Percentiles rank a stretch among this genome's conserved stretches.
Conservation (phyloP, 1,284 basidiomycete species). For the Mycosarcoma mackinlayi region DNA sequence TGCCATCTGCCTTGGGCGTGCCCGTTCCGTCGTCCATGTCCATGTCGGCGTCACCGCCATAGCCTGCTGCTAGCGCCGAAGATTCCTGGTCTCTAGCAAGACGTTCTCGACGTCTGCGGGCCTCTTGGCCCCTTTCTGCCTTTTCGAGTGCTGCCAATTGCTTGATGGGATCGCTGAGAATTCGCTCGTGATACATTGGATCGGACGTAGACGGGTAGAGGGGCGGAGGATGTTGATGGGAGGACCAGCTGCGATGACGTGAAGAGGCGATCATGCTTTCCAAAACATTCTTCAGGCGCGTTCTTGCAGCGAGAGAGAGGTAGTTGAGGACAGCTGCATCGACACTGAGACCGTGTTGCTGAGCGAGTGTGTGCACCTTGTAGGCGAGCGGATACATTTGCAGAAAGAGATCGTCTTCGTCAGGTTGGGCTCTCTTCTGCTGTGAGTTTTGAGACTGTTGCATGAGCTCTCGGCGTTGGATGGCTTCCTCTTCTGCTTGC, state of each 20-base stretch:
- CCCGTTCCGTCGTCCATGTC: conserved; percentile 41
- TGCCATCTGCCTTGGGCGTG: conserved; percentile 29
- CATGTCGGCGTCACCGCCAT: conserved; percentile 28
- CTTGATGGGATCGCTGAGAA: conserved; percentile 55
- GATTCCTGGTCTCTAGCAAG: conserved; percentile 60
- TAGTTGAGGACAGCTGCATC: conserved; percentile 65
- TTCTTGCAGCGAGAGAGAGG: conserved; percentile 61
- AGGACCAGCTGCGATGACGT: conserved; percentile 64
- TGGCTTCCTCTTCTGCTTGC: conserved; percentile 63
- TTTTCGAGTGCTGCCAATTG: conserved; percentile 66
- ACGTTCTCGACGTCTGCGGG: conserved; percentile 51
- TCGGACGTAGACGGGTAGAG: conserved; percentile 32
- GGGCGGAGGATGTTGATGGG: conserved; percentile 61
- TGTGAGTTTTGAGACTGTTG: conserved; percentile 37
- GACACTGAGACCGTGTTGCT: conserved; percentile 59
- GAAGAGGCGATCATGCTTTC: conserved; percentile 64
- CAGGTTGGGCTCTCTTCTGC: conserved; percentile 20
- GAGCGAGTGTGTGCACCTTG: conserved; percentile 59
- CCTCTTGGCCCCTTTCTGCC: conserved; percentile 63
- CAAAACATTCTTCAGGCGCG: conserved; percentile 62
- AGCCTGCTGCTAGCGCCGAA: conserved; percentile 37
- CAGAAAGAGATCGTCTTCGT: conserved; percentile 58
- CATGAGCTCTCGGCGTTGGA: conserved; percentile 53
- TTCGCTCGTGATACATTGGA: conserved; percentile 61
- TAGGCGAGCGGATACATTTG: conserved; percentile 60